phyloP scores from a whole-genome alignment of 2,329 filamentous ascomycete species.

The Aureobasidium sp. region DNA sequence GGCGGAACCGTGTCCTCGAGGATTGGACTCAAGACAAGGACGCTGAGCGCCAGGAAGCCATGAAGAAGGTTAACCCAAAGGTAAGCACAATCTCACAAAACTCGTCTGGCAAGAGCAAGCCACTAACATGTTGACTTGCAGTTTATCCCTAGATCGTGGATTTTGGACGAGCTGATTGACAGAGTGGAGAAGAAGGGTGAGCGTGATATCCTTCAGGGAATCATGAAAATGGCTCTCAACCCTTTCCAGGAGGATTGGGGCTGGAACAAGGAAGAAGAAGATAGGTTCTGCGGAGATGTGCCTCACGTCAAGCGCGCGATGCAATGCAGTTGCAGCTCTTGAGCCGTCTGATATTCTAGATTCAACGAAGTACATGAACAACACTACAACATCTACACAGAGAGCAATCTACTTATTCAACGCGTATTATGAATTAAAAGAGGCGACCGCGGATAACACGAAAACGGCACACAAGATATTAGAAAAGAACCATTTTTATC shows the following conservation, averaged over 20 bases:
- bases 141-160: slow-evolving; percentile 85
- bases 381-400: too few relatives aligned
- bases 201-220: slow-evolving; percentile 64
- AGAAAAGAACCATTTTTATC: not conserved
- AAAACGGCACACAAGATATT: too few relatives aligned
- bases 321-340: slow-evolving; percentile 92
- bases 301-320: slow-evolving; percentile 69
- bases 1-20: slow-evolving; percentile 63
- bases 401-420: too few relatives aligned
- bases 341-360: not conserved
- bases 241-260: slow-evolving; percentile 79
- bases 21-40: slow-evolving; percentile 60
- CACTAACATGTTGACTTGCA: slow-evolving; percentile 22
- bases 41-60: slow-evolving; percentile 57
- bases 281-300: slow-evolving; percentile 78
- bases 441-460: not conserved
- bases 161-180: slow-evolving; percentile 87
- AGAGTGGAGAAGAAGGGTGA: slow-evolving; percentile 81
- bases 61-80: slow-evolving; percentile 86
- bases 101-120: not conserved
- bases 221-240: slow-evolving; percentile 76
- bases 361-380: not conserved
- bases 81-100: slow-evolving; percentile 28
- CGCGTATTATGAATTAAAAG: not conserved
- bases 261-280: slow-evolving; percentile 63